Percentiles rank a stretch among this genome's conserved stretches.
phyloP scores from a whole-genome alignment of 208 protist species.

The Herpetomonas samuelpessoai region DNA sequence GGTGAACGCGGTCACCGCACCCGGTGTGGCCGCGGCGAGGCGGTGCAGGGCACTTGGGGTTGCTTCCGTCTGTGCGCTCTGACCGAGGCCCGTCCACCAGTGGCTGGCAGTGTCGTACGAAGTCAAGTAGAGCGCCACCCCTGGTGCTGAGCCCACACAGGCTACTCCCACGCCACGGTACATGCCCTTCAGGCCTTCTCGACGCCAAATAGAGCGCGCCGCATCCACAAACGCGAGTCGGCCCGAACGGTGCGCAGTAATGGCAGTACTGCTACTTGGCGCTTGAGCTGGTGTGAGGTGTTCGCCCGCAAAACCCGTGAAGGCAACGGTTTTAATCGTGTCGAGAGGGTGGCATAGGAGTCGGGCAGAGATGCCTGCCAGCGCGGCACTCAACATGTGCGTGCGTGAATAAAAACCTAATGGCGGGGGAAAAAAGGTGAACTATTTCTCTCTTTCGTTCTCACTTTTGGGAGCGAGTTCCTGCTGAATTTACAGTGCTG shows the following conservation, averaged over 20 bases:
- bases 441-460: too few species aligned
- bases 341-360: conserved; percentile 78
- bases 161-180: conserved; percentile 83
- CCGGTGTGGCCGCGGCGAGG: conserved; percentile 10
- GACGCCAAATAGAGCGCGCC: conserved; percentile 29
- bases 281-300: too few species aligned
- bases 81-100: conserved; percentile 19
- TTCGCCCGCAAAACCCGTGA: conserved; percentile 63
- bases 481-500: too few species aligned
- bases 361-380: conserved; percentile 56
- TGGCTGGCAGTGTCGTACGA: conserved; percentile 53
- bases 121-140: conserved; percentile 71
- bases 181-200: conserved; percentile 68
- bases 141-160: conserved; percentile 66
- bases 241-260: neutral
- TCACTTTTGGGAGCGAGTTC: too few species aligned
- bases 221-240: conserved; percentile 14
- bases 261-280: neutral
- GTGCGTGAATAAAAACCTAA: conserved; percentile 11
- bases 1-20: conserved; percentile 43
- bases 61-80: neutral
- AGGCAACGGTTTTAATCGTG: conserved; percentile 79
- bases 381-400: conserved; percentile 54
- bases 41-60: neutral
- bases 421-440: conserved; percentile 6